These are phyloP conservation scores for Babesia caballi DNA, from an alignment of 169 alveolate species.

Conservation along the genomic window DNA sequence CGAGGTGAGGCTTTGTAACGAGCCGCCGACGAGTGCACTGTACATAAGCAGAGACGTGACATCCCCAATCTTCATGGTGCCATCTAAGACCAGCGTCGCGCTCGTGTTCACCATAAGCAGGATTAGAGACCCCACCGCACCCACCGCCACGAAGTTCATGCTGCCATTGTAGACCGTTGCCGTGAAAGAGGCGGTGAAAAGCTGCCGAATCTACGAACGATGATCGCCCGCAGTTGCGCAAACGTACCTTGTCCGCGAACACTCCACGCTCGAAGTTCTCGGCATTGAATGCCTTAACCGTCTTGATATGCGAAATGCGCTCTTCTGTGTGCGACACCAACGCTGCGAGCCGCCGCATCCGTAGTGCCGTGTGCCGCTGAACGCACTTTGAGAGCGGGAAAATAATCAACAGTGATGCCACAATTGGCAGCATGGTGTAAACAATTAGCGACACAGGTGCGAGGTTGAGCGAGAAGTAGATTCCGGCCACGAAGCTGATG, in stretches of 20 bases:
- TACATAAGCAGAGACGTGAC: conserved; percentile 70
- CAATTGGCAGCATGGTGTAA: conserved; percentile 31
- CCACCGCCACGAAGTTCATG: conserved; percentile 42
- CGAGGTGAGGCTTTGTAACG: conserved; percentile 60
- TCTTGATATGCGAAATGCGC: conserved; percentile 24
- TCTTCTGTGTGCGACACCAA: conserved; percentile 26
- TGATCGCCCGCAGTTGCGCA: too few species aligned
- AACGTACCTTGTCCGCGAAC: conserved; percentile 22
- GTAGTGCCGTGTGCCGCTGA: conserved; percentile 7
- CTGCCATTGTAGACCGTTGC: conserved; percentile 11
- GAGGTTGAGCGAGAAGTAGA: conserved; percentile 16
- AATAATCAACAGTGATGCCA: neutral
- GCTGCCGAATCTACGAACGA: neutral
- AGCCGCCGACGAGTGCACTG: conserved; percentile 66
- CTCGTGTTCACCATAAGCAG: conserved; percentile 29
- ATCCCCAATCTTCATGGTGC: conserved; percentile 69
- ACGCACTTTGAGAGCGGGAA: conserved; percentile 27
- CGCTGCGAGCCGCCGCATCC: conserved; percentile 17
- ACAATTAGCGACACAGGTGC: conserved; percentile 35
- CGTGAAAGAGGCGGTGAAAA: neutral
- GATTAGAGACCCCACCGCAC: conserved; percentile 41
- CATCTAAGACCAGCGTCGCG: conserved; percentile 26
- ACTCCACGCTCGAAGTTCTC: conserved; percentile 1
- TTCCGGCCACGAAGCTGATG: conserved; percentile 41
- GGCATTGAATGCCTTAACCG: conserved; percentile 52